Conservation (phyloP, 345 rosid genomes). For the Bruguiera parviflora region DNA sequence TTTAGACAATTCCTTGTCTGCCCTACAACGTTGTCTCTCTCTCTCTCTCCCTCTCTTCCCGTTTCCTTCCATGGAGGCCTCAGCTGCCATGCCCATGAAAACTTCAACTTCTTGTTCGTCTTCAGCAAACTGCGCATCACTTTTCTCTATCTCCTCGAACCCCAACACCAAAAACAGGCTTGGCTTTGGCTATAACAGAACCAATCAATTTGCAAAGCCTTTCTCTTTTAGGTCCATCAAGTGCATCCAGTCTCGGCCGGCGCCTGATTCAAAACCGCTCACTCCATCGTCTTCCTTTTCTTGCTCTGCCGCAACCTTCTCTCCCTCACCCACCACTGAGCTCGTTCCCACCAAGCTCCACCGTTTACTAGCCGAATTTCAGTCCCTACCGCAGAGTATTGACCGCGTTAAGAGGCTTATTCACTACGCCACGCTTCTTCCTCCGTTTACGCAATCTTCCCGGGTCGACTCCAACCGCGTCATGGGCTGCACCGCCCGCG, state of each 20-base stretch:
- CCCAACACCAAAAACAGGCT: no score
- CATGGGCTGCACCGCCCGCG: conserved; percentile 94
- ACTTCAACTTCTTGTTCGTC: no score
- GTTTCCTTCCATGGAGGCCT: no score
- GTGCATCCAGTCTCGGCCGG: conserved; percentile 32
- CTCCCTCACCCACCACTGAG: conserved; percentile 44
- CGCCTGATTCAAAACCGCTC: conserved; percentile 16
- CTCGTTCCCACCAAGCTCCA: conserved; percentile 47
- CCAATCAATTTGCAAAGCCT: no score
- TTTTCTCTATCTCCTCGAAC: no score
- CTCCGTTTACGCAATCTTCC: conserved; percentile 51
- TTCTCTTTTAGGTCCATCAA: conserved; percentile 28
- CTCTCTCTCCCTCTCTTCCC: no score
- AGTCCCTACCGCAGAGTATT: conserved; percentile 49
- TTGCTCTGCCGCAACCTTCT: conserved; percentile 51
- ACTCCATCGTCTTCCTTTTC: conserved; percentile 30
- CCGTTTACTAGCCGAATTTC: conserved; percentile 56
- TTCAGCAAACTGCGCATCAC: no score
- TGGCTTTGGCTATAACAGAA: no score
- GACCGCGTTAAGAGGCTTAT: conserved; percentile 77
- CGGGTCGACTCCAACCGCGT: conserved; percentile 73
- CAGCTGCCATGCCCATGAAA: no score
- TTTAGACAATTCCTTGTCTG: no score
- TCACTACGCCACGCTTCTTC: conserved; percentile 52
- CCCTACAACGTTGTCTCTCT: no score